Conservation (phyloP, 768 basidiomycete genomes). For the Rhizopogon salebrosus region DNA sequence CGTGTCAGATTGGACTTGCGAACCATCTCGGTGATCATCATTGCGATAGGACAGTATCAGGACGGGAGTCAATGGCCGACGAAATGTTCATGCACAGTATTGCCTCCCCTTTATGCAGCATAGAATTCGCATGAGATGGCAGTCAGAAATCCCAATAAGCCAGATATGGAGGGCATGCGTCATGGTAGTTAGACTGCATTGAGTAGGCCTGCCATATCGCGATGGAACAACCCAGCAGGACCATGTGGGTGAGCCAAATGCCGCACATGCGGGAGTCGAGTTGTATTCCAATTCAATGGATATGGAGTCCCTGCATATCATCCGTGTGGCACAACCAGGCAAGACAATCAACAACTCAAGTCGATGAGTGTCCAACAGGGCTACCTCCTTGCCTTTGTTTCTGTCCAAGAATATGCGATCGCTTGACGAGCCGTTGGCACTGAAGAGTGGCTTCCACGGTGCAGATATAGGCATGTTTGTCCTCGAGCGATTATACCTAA, state of each 20-base stretch:
- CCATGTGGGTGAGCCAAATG: background rate
- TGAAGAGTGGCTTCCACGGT: background rate
- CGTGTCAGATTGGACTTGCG: constrained; percentile 3
- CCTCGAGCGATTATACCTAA: background rate
- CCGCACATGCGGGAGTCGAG: background rate
- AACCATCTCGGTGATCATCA: background rate
- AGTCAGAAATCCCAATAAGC: background rate
- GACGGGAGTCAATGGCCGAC: background rate
- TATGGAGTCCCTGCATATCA: background rate
- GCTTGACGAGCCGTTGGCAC: background rate
- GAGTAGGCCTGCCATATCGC: background rate
- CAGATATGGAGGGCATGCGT: background rate
- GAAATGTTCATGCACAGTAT: background rate
- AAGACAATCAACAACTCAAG: background rate
- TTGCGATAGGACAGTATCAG: background rate
- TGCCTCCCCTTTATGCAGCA: constrained; percentile 1
- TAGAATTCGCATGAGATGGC: background rate
- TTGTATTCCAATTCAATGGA: background rate
- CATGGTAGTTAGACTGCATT: background rate
- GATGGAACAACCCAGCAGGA: background rate
- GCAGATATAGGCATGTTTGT: background rate
- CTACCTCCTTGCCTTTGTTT: background rate
- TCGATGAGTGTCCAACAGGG: background rate
- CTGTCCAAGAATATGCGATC: background rate
- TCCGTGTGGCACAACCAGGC: background rate